Base-by-base conservation (phyloP, 345 rosid species). In the Eutrema japonicum region DNA sequence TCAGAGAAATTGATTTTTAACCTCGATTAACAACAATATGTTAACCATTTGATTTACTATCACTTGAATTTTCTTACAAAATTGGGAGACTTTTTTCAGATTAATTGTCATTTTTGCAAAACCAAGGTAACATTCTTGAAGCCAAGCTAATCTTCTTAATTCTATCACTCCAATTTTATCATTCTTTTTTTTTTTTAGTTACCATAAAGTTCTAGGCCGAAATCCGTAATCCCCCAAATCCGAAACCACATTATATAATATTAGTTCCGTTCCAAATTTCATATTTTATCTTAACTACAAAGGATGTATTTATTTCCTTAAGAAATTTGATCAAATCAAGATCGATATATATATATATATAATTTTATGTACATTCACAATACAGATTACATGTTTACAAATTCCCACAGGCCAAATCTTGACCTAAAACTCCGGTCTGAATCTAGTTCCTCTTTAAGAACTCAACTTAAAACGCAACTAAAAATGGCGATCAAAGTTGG, bases 361-460 rank as follows among this genome's bases (percentile, higher is more conserved):
- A 40, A 16, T 62, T n/a, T 26, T 69, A 52, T 76, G 41, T 76
- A 69, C 74, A 76, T 70, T 56, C 30, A 76, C 53, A 70, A 48
- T 64, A 70, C 60, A 70, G 36, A 30, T 69, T 76, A 76, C 67
- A 63, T 6, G 64, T 56, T 64, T 71, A 77, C 72, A 76, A 76
- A 63, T 76, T 62, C 43, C 64, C 55, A 63, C 14, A 38, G 52
- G 70, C 75, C 79, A 46, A 56, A 45, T 69, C 54, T 45, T 46
- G 47, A 70, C 47, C 55, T 56, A 68, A 37, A 46, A 14, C 65
- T 63, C 40, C 10, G 60, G 75, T 47, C 66, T 6, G 36, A 55
- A 64, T 56, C 76, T 57, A 18, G 22, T 13, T 43, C 46, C 79
- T 54, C 38, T 49, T 16, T n/a, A 57, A 37, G 11, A 54, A 36